These are phyloP conservation scores for Pseudocercospora ulei DNA, from an alignment of 2,329 filamentous ascomycete genomes.

Conservation along the genomic window DNA sequence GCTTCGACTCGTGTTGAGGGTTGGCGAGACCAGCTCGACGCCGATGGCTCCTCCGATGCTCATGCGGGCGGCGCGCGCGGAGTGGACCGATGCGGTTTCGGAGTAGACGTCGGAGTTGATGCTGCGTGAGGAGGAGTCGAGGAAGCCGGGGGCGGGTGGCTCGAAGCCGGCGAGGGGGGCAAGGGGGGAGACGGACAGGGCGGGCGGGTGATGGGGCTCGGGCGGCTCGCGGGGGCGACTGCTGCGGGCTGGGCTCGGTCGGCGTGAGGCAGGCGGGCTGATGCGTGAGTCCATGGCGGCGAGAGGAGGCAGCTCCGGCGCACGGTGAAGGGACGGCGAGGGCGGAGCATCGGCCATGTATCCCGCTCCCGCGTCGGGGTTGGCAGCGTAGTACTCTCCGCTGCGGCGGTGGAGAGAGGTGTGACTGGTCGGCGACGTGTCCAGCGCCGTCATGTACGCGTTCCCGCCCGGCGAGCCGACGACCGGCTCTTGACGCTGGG, in stretches of 20 bases:
- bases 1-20: conserved; percentile 24
- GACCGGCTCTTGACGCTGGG: conserved; percentile 8
- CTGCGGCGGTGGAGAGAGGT: not conserved
- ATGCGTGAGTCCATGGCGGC: not conserved
- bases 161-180: conserved; percentile 52
- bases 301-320: conserved; percentile 7
- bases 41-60: conserved; percentile 24
- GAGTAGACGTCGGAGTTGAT: conserved; percentile 53
- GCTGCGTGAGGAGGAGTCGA: conserved; percentile 50
- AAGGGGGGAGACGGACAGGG: conserved; percentile 54
- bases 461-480: conserved; percentile 15
- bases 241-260: not conserved
- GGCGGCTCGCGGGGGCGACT: conserved; percentile 44
- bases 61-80: conserved; percentile 25
- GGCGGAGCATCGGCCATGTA: conserved; percentile 4
- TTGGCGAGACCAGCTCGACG: conserved; percentile 47
- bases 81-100: conserved; percentile 51
- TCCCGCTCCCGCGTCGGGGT: not conserved
- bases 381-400: not conserved
- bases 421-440: conserved; percentile 19
- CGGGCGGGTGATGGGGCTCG: conserved; percentile 53
- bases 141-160: conserved; percentile 46
- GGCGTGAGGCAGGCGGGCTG: conserved; percentile 3
- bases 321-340: conserved; percentile 7
- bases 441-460: conserved; percentile 24